Percentiles rank a stretch among this genome's conserved stretches.
Evolutionary conservation across 2,329 filamentous ascomycete genomes (phyloP).

Genomic region (Moelleriella libera): DNA sequence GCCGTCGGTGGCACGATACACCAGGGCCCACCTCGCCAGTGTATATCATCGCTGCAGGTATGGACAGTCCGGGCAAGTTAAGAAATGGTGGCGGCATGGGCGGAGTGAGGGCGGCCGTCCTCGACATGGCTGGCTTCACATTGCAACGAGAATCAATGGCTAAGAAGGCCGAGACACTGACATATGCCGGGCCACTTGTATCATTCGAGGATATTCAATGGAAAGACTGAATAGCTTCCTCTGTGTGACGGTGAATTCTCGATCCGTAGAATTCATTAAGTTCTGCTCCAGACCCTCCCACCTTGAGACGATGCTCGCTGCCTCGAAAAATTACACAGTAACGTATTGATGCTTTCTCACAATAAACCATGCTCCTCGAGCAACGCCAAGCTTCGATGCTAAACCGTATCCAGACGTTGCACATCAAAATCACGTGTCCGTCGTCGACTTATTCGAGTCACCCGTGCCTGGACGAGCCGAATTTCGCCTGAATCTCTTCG

Average conservation of each 20-base stretch:
- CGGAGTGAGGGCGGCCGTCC: conserved; percentile 22
- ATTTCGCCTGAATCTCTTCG: conserved; percentile 33
- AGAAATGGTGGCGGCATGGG: conserved; percentile 23
- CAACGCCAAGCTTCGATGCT: conserved; percentile 1
- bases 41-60: conserved; percentile 23
- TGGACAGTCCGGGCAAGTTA: conserved; percentile 14
- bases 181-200: conserved; percentile 20
- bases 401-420: not conserved
- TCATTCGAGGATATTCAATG: conserved; percentile 24
- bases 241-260: not conserved
- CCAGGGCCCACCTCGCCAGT: conserved; percentile 15
- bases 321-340: too few relatives aligned
- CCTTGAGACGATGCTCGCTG: too few relatives aligned
- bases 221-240: conserved; percentile 11
- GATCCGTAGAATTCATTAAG: too few relatives aligned
- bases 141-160: conserved; percentile 13
- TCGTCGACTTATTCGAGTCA: conserved; percentile 11
- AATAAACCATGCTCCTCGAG: not conserved
- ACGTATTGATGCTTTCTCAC: too few relatives aligned
- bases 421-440: conserved; percentile 1
- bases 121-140: conserved; percentile 25
- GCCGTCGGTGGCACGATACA: conserved; percentile 14
- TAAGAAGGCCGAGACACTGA: conserved; percentile 20
- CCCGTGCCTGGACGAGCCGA: conserved; percentile 27
- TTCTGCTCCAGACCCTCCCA: too few relatives aligned